phyloP scores from a whole-genome alignment of 2,329 filamentous ascomycete genomes.

The Colletotrichum sublineola region DNA sequence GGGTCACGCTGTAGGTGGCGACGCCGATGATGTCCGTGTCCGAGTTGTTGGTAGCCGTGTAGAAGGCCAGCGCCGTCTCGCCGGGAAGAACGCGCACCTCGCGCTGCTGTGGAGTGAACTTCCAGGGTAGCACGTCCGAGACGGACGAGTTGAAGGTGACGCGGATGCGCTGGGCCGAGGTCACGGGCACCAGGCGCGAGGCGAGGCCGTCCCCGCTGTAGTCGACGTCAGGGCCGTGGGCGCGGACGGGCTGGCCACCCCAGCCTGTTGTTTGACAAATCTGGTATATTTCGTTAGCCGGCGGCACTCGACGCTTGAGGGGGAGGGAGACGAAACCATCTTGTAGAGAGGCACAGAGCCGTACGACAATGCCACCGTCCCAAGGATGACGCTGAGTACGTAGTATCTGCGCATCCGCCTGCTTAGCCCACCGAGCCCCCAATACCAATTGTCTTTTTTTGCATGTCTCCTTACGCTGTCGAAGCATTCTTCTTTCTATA shows the following conservation, averaged over 20 bases:
- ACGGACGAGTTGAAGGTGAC: slow-evolving; percentile 97
- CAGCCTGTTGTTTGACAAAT: slow-evolving; percentile 90
- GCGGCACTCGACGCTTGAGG: not conserved
- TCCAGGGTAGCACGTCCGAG: slow-evolving; percentile 96
- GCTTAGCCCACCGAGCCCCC: slow-evolving; percentile 43
- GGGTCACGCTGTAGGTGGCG: slow-evolving; percentile 97
- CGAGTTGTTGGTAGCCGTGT: slow-evolving; percentile 93
- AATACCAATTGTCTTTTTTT: not conserved
- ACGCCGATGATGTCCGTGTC: slow-evolving; percentile 96
- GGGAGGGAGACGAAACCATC: slow-evolving; percentile 68
- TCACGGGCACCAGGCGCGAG: slow-evolving; percentile 83
- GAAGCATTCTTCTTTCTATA: slow-evolving; percentile 78
- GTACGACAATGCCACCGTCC: slow-evolving; percentile 84
- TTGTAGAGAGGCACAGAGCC: slow-evolving; percentile 90
- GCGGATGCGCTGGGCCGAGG: slow-evolving; percentile 84
- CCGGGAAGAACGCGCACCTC: slow-evolving; percentile 96
- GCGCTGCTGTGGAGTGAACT: slow-evolving; percentile 95
- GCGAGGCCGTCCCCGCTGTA: slow-evolving; percentile 72
- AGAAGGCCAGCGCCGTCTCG: slow-evolving; percentile 97
- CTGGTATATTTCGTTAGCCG: slow-evolving; percentile 54
- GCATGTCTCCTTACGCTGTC: slow-evolving; percentile 54
- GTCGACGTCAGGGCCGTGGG: slow-evolving; percentile 69
- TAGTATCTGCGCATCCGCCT: slow-evolving; percentile 69
- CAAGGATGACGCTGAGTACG: slow-evolving; percentile 80
- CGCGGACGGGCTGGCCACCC: slow-evolving; percentile 92